Evolutionary conservation across 768 basidiomycete species (phyloP).

Genomic region (Kwoniella dendrophila): DNA sequence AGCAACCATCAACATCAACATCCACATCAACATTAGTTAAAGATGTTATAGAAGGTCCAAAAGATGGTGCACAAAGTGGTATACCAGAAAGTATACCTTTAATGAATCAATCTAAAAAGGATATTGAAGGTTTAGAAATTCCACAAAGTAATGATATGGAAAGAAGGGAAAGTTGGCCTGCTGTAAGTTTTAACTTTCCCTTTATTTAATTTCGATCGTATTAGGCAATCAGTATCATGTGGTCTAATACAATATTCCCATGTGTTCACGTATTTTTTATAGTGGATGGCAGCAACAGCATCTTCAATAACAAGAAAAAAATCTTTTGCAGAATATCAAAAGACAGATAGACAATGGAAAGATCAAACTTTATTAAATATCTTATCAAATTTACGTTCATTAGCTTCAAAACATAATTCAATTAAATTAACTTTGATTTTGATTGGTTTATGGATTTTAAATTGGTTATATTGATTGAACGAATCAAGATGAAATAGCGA

Average conservation of each 20-base stretch:
- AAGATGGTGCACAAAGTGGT: conserved; percentile 36
- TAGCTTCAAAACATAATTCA: conserved; percentile 59
- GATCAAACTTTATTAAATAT: conserved; percentile 59
- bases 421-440: conserved; percentile 59
- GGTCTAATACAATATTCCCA: too few relatives aligned
- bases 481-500: too few relatives aligned
- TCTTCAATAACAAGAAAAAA: conserved; percentile 23
- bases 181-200: conserved; percentile 19
- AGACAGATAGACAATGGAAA: conserved; percentile 40
- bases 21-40: conserved; percentile 10
- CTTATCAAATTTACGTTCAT: conserved; percentile 55
- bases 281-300: conserved; percentile 48
- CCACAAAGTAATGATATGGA: conserved; percentile 21
- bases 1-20: neutral
- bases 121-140: conserved; percentile 13
- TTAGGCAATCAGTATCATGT: neutral
- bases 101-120: conserved; percentile 47
- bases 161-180: conserved; percentile 34
- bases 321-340: conserved; percentile 23
- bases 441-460: conserved; percentile 67
- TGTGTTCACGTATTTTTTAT: neutral
- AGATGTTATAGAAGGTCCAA: conserved; percentile 36
- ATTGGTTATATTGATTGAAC: conserved; percentile 65
- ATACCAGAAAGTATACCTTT: conserved; percentile 54
- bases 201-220: too few relatives aligned